Evolutionary conservation across 345 rosid species (phyloP).

Genomic region (Gossypium rotundifolium): DNA sequence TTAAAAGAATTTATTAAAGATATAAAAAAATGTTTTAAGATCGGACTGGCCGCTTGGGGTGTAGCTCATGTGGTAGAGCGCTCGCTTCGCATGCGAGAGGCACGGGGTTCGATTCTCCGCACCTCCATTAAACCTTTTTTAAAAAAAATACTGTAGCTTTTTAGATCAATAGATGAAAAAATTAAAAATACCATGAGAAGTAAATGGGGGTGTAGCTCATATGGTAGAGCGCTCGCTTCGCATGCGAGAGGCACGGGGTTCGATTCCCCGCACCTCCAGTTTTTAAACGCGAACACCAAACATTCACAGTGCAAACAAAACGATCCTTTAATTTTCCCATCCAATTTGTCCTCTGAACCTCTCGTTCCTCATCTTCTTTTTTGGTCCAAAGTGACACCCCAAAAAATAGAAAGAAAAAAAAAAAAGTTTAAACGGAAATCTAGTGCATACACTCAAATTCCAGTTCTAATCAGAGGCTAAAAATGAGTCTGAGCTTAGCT

Average conservation of each 20-base stretch:
- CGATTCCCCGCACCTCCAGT: constrained; percentile 67
- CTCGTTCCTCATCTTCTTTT: constrained; percentile 48
- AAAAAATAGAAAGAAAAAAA: constrained; percentile 17
- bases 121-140: no score
- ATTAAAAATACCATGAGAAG: no score
- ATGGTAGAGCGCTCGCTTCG: constrained; percentile 99
- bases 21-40: fast-evolving
- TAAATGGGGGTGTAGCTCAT: constrained; percentile 67
- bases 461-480: constrained; percentile 30
- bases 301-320: background rate
- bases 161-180: no score
- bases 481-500: constrained; percentile 34
- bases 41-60: no score
- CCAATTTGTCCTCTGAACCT: constrained; percentile 22
- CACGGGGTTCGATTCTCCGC: constrained; percentile 98
- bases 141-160: no score
- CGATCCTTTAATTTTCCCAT: background rate
- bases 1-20: no score
- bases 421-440: background rate
- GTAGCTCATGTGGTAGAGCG: constrained; percentile 99
- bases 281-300: background rate
- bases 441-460: background rate
- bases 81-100: constrained; percentile 99
- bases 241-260: constrained; percentile 99
- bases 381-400: constrained; percentile 12